Evolutionary conservation across 2,329 filamentous ascomycete species (phyloP), one percentile per base, ranked within the genome.

Genomic region (Tolypocladium ovalisporum): DNA sequence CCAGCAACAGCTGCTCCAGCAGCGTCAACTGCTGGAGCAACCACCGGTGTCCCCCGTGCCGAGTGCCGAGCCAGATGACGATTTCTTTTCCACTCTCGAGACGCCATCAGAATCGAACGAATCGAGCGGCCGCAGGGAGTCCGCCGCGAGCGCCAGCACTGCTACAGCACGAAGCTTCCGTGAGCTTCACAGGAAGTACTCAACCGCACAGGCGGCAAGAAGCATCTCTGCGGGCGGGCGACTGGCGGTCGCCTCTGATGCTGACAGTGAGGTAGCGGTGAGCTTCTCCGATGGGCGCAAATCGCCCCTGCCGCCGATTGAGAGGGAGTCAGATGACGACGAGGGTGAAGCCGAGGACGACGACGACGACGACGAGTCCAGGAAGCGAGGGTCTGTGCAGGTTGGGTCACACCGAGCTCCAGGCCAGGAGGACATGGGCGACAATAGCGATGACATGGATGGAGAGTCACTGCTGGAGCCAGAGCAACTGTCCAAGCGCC

Each of bases 141-240:
- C 86, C 2, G 74, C 79, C 19, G 81, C 84, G 24, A 89, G 85
- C 62, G 78, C 79, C 17, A 88, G 84, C 70, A 87, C 85, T 13
- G 81, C 84, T 22, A 88, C 86, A 3, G 83, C 83, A 1, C 76
- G 79, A 63, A 88, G 85, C 64, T 86, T 86, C 65, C 77, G 81
- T 42, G 82, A 86, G 42, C 71, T 86, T 36, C 81, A 85, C 63
- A 74, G 80, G 49, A 84, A 82, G 62, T 84, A 81, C 66, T 80
- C 81, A 19, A 77, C 79, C 1, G 76, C 78, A 9, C 77, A 81
- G 56, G 72, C 75, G 34, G 71, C 75, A 49, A 75, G 76, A 61
- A 71, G 72, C 51, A 68, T 66, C 4, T 70, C 71, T 1, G 70
- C 71, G 19, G 73, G 73, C 19, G 75, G 74, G 6, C 70, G 68